A percentile compares a stretch with the other conserved stretches of the same genome.
Conservation (phyloP, 2,329 filamentous ascomycete species). For the Cryphonectria carpinicola region DNA sequence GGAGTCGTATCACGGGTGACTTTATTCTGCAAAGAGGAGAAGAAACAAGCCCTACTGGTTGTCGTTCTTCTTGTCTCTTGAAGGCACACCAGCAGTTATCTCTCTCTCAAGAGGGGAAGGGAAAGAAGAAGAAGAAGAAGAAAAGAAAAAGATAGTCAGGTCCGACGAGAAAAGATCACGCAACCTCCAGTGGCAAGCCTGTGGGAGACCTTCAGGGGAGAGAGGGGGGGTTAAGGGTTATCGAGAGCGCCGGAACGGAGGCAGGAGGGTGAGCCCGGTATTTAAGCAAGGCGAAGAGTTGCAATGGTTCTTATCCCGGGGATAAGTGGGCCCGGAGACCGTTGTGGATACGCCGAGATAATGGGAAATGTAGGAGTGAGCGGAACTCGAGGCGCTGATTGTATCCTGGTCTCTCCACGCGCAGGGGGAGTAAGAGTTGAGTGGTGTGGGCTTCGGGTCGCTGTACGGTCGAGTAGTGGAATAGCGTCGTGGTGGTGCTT, state of each 20-base stretch:
- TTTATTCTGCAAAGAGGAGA: not conserved
- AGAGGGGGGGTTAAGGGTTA: not conserved
- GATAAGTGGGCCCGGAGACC: constrained; percentile 6
- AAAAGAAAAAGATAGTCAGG: not conserved
- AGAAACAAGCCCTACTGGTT: not conserved
- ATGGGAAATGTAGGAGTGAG: not conserved
- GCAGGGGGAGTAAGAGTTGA: not conserved
- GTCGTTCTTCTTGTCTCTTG: not conserved
- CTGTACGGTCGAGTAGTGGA: not conserved
- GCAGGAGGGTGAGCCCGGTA: constrained; percentile 8
- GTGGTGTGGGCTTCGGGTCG: not conserved
- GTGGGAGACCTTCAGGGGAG: not conserved
- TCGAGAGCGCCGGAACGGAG: constrained; percentile 1
- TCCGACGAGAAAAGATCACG: not conserved
- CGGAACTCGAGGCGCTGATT: not conserved
- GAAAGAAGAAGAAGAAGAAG: not conserved
- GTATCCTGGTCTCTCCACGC: not conserved
- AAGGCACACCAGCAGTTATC: not conserved
- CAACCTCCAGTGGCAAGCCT: not conserved
- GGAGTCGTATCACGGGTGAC: not conserved
- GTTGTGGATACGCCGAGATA: constrained; percentile 16
- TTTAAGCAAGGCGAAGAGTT: constrained; percentile 4
- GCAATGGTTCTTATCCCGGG: constrained; percentile 8
- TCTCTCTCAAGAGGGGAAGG: not conserved
- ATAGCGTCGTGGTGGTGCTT: not conserved